Evolutionary conservation across 208 protist species (phyloP).

Genomic region (Wallacemonas sp.): DNA sequence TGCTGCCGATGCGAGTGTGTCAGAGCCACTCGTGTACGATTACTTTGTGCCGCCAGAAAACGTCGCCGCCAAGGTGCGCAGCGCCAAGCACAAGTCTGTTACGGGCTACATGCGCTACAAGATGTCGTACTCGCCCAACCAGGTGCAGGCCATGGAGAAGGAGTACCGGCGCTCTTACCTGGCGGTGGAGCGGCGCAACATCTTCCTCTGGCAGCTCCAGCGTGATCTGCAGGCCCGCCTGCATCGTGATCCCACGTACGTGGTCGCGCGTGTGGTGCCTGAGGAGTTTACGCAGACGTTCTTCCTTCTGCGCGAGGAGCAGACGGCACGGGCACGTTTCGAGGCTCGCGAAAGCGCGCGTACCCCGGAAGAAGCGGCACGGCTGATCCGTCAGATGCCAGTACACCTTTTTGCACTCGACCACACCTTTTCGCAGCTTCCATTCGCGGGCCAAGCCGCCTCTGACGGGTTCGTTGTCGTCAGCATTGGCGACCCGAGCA

Average conservation of each 20-base stretch:
- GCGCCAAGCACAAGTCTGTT: neutral
- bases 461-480: conserved; percentile 30
- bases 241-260: conserved; percentile 15
- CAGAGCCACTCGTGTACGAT: conserved; percentile 24
- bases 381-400: neutral
- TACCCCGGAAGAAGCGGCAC: neutral
- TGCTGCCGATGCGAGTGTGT: neutral
- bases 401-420: conserved; percentile 26
- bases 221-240: conserved; percentile 29
- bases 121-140: neutral
- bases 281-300: conserved; percentile 28
- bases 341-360: neutral
- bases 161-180: conserved; percentile 24
- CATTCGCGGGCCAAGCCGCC: conserved; percentile 22
- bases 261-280: conserved; percentile 18
- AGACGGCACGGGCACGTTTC: neutral
- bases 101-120: conserved; percentile 7
- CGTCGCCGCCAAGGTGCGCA: neutral
- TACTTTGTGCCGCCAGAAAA: conserved; percentile 32
- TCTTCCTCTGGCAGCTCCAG: conserved; percentile 29
- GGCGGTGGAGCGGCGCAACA: conserved; percentile 25
- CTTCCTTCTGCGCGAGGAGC: conserved; percentile 22
- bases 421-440: conserved; percentile 13
- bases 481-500: conserved; percentile 16
- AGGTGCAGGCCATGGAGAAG: conserved; percentile 21